phyloP scores from a whole-genome alignment of 2,329 filamentous ascomycete species.

The Ceratocystiopsis minuta region DNA sequence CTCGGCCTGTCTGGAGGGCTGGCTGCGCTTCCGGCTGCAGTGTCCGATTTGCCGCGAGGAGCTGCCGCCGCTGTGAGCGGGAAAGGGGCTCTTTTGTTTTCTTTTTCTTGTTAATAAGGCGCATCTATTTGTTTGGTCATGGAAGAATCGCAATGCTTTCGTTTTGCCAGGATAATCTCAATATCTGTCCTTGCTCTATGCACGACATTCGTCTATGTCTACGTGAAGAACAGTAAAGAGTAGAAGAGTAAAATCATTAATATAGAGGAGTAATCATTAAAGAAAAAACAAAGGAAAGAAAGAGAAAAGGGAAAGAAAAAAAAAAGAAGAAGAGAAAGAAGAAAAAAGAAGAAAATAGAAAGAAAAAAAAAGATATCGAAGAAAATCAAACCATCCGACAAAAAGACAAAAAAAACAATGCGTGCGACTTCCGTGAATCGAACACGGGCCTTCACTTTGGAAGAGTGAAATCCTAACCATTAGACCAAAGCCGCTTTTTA shows the following conservation, averaged over 20 bases:
- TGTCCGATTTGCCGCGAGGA: slow-evolving; percentile 91
- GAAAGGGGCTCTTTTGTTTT: background rate
- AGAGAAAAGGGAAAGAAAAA: too few species aligned
- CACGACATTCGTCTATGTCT: too few species aligned
- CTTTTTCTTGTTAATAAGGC: background rate
- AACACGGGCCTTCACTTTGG: slow-evolving; percentile 7
- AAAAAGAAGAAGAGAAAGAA: too few species aligned
- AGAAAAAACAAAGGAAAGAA: too few species aligned
- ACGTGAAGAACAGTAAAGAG: too few species aligned
- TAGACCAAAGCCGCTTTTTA: slow-evolving; percentile 3
- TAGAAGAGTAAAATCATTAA: too few species aligned
- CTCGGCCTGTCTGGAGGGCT: slow-evolving; percentile 75
- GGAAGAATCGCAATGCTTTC: background rate
- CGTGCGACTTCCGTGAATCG: slow-evolving; percentile 7
- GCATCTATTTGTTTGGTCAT: background rate
- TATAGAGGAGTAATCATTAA: too few species aligned
- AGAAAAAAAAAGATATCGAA: too few species aligned
- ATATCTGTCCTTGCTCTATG: too few species aligned
- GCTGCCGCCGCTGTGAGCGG: slow-evolving; percentile 67
- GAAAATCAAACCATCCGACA: too few species aligned
- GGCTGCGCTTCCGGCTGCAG: slow-evolving; percentile 85
- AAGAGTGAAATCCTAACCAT: slow-evolving; percentile 7
- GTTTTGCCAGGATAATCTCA: background rate
- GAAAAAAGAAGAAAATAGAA: too few species aligned
- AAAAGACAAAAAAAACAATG: too few species aligned